Evolutionary conservation across 805 yeast genomes (phyloP).

Genomic region (Teunomyces barrocoloradensis): DNA sequence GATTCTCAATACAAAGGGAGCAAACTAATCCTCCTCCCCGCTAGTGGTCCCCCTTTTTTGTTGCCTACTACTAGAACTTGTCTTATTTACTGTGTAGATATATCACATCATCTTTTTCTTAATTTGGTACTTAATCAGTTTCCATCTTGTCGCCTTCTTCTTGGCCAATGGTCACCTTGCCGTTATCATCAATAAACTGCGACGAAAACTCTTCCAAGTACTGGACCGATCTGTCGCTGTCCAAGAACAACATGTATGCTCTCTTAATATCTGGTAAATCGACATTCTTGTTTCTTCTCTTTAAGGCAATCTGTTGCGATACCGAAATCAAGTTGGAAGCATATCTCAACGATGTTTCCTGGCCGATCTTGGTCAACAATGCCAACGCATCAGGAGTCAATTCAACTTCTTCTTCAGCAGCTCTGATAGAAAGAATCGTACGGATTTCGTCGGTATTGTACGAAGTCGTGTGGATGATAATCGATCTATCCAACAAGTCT

Average conservation of each 20-base stretch:
- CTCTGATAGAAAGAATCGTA: conserved; percentile 82
- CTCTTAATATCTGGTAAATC: conserved; percentile 84
- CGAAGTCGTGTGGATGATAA: conserved; percentile 81
- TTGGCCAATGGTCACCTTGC: conserved; percentile 58
- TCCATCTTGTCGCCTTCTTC: conserved; percentile 38
- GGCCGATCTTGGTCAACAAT: conserved; percentile 83
- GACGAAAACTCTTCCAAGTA: conserved; percentile 67
- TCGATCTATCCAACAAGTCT: conserved; percentile 89
- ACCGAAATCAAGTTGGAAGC: conserved; percentile 90
- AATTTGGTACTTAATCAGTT: conserved; percentile 10
- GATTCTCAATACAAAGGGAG: conserved; percentile 86
- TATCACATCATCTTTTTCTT: background rate
- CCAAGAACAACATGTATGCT: conserved; percentile 82
- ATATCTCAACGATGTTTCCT: conserved; percentile 87
- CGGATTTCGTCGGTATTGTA: conserved; percentile 82
- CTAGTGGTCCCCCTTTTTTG: no score
- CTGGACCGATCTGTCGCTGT: conserved; percentile 84
- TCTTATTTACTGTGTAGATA: background rate
- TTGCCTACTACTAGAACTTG: background rate
- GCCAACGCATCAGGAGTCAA: conserved; percentile 79
- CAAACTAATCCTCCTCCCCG: conserved; percentile 17
- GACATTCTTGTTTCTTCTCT: conserved; percentile 69
- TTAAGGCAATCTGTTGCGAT: conserved; percentile 79
- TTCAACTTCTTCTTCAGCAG: conserved; percentile 92
- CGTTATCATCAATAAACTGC: conserved; percentile 76